A percentile compares a stretch with the other conserved stretches of the same genome.
phyloP scores from a whole-genome alignment of 768 basidiomycete genomes.

The Macrolepiota fuliginosa region DNA sequence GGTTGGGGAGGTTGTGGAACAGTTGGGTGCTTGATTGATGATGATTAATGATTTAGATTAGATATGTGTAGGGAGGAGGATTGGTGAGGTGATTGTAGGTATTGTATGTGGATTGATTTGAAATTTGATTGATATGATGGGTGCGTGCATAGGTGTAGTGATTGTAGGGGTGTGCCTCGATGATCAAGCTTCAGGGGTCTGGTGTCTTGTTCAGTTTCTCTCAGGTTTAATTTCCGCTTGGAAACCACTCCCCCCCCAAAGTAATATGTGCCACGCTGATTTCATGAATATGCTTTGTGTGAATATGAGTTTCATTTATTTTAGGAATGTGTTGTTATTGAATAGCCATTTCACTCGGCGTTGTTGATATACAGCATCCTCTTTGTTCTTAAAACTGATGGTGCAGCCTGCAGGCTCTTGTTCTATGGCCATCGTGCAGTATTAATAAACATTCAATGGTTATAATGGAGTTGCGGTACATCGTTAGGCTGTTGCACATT shows the following conservation, averaged over 20 bases:
- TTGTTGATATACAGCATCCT: background rate
- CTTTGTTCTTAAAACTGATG: background rate
- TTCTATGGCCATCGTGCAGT: background rate
- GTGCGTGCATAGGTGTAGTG: background rate
- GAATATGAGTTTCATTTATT: background rate
- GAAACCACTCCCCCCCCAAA: too few relatives aligned
- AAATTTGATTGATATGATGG: background rate
- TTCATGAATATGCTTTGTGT: background rate
- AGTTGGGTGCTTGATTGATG: background rate
- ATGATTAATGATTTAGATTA: background rate
- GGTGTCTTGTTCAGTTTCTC: background rate
- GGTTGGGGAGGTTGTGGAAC: slow-evolving; percentile 39
- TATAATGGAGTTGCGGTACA: background rate
- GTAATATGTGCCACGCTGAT: background rate
- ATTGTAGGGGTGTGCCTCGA: background rate
- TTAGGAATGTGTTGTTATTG: background rate
- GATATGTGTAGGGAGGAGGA: too few relatives aligned
- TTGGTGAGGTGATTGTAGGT: background rate
- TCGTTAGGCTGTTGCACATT: background rate
- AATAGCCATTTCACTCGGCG: background rate
- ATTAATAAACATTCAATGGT: background rate
- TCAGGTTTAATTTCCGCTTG: background rate
- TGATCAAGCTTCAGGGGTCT: background rate
- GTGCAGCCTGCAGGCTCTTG: background rate
- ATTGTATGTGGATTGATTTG: background rate